These are phyloP conservation scores for Carpinus fangiana DNA, from an alignment of 306 rosid genomes.

Conservation along the genomic window DNA sequence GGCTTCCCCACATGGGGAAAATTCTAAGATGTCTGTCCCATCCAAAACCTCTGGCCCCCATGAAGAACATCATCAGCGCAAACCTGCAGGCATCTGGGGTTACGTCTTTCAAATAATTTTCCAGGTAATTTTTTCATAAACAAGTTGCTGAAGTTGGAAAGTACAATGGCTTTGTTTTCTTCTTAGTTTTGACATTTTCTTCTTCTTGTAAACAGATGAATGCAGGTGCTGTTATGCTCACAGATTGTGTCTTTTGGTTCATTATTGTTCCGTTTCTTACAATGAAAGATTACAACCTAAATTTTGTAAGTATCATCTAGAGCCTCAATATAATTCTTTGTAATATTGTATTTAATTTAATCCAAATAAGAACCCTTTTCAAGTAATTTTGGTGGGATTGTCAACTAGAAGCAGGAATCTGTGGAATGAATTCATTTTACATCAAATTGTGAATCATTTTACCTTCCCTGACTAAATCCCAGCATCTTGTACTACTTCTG, in stretches of 20 bases:
- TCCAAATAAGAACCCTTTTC: neutral
- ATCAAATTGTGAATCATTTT: neutral
- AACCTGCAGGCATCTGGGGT: slow-evolving; percentile 76
- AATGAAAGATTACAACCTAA: slow-evolving; percentile 72
- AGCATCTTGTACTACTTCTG: neutral
- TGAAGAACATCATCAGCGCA: slow-evolving; percentile 42
- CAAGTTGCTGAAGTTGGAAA: neutral
- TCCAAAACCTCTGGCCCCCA: slow-evolving; percentile 37
- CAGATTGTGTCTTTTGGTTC: slow-evolving; percentile 95
- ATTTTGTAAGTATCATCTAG: slow-evolving; percentile 61
- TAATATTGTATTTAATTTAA: neutral
- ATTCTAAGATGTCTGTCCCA: slow-evolving; percentile 34
- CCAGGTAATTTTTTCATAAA: slow-evolving; percentile 51
- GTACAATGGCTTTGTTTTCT: neutral
- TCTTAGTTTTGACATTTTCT: slow-evolving; percentile 9
- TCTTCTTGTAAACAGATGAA: slow-evolving; percentile 64
- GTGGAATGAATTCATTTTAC: neutral
- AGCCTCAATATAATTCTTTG: neutral
- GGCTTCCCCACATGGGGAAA: slow-evolving; percentile 30
- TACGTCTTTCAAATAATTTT: slow-evolving; percentile 83
- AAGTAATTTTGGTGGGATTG: neutral
- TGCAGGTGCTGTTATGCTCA: slow-evolving; percentile 92
- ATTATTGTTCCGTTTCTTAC: slow-evolving; percentile 79
- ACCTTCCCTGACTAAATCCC: neutral
- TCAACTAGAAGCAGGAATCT: neutral